Base-by-base conservation (phyloP, 768 basidiomycete genomes). In the Pleurotus giganteus region DNA sequence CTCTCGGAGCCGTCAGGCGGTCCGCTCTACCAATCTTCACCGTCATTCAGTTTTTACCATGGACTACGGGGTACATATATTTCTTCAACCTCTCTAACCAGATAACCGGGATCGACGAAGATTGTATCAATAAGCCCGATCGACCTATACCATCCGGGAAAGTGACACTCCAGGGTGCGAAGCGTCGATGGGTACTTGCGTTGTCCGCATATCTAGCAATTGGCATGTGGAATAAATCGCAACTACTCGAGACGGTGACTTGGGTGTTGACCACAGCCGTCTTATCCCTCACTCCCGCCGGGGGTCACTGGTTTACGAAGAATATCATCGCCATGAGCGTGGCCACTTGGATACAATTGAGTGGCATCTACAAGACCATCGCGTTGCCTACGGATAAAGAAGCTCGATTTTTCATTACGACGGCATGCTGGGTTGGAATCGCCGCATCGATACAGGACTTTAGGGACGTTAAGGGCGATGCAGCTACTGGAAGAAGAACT, bases 111-210 rank as follows among this genome's bases (percentile, higher is more conserved):
- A 27, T 62, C 29, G 59, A 57, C 4, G 64, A 65, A 52, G 64
- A 65, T 43, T 44, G 53, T 23, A 50, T 64, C 13, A 61, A 65
- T 44, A 65, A 65, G 55, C 64, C 64, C 7, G 61, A 65, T 41
- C 24, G 64, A 32, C 63, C 64, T 8, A 54, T 65, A 15, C 57
- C 59, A 7, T 63, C 61, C 5, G 64, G 61, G 12, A 54, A 56
- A 31, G 54, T 64, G 44, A 61, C 60, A 5, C 21, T 59, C 12
- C n/a, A 29, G 12, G 58, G 53, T 23, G 61, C 63, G 7, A 60
- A 58, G 51, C 11, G 13, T 23, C 57, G 61, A 8, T 61, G 59
- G 56, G 49, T 37, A 2, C 15, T 58, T 23, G 44, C 44, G 4
- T 39, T 58, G 4, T 26, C 45, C 12, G 42, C 36, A 26, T 62